These are phyloP conservation scores for Lomentospora prolificans DNA, from an alignment of 2,329 filamentous ascomycete species.

Conservation along the genomic window DNA sequence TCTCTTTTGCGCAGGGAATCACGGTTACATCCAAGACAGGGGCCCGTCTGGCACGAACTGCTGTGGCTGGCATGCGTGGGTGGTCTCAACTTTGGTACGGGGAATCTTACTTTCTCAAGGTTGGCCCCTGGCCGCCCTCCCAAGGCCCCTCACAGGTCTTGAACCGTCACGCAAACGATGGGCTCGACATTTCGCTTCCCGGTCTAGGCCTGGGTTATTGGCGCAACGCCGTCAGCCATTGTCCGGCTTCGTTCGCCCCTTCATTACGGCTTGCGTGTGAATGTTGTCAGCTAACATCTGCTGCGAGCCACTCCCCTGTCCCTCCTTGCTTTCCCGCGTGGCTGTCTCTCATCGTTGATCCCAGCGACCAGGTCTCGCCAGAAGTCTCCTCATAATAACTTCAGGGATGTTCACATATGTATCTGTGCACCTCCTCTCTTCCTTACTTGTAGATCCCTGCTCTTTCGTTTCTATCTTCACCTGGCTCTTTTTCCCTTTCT, in stretches of 20 bases:
- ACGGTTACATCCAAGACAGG: neutral
- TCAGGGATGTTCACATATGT: too few relatives aligned
- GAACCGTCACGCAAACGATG: neutral
- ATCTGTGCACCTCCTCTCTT: too few relatives aligned
- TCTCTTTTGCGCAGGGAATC: neutral
- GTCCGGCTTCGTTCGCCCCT: neutral
- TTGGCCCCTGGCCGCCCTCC: neutral
- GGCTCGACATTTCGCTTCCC: neutral
- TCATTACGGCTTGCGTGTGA: neutral
- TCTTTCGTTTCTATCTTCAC: too few relatives aligned
- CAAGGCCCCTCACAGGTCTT: neutral
- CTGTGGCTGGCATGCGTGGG: neutral
- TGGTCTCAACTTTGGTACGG: neutral
- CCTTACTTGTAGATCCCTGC: too few relatives aligned
- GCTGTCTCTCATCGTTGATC: neutral
- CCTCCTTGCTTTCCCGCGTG: neutral
- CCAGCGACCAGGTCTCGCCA: neutral
- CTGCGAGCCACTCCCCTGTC: neutral
- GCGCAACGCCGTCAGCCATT: neutral
- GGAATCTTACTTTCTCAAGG: neutral
- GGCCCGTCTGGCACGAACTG: neutral
- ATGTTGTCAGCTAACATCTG: neutral
- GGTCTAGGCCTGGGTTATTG: neutral
- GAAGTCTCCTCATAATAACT: too few relatives aligned
- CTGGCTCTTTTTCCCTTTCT: too few relatives aligned